These are phyloP conservation scores for Colletotrichum lindemuthianum DNA, from an alignment of 2,329 filamentous ascomycete genomes.

Conservation along the genomic window DNA sequence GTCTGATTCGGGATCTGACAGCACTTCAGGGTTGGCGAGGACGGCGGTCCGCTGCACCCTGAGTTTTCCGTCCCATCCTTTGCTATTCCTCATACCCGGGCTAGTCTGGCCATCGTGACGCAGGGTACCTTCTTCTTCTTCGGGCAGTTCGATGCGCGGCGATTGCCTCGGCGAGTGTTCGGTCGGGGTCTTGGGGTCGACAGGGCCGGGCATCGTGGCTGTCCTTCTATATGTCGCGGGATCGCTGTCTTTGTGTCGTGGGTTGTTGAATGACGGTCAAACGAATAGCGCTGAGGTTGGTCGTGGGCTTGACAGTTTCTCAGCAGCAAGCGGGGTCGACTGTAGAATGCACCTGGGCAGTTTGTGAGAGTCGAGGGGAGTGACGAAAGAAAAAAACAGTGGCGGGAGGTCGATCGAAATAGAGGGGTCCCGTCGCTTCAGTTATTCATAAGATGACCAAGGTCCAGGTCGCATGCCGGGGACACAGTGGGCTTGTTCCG, in stretches of 20 bases:
- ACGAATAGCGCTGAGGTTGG: neutral
- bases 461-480: conserved; percentile 21
- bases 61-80: conserved; percentile 87
- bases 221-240: neutral
- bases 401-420: conserved; percentile 11
- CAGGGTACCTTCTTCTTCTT: conserved; percentile 50
- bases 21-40: conserved; percentile 80
- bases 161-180: conserved; percentile 39
- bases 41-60: conserved; percentile 76
- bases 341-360: neutral
- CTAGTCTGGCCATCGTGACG: conserved; percentile 55
- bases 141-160: conserved; percentile 61
- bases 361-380: conserved; percentile 1
- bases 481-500: neutral
- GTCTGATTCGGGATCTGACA: conserved; percentile 86
- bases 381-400: neutral
- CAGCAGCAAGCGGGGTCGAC: conserved; percentile 12
- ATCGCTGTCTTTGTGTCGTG: neutral
- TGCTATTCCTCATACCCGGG: conserved; percentile 65
- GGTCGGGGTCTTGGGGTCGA: conserved; percentile 49
- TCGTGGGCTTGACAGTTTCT: conserved; percentile 17
- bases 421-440: conserved; percentile 6
- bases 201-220: conserved; percentile 53
- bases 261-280: conserved; percentile 6
- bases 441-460: conserved; percentile 12